Base-by-base conservation (phyloP, 345 rosid genomes). In the Moricandia moricandioides region DNA sequence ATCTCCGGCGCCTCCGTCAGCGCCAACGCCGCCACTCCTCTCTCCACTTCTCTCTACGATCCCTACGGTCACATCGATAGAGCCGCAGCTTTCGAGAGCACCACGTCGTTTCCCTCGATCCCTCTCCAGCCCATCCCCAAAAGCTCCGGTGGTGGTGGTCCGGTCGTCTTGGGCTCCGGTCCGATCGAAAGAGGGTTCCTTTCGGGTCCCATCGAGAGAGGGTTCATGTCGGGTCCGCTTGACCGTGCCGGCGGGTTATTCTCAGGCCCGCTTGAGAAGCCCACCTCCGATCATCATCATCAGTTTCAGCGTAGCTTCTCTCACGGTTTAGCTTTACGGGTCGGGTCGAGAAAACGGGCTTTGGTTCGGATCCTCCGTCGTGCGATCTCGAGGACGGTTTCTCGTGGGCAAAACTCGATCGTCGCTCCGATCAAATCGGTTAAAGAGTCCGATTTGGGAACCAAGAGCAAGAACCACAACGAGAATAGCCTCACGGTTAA, bases 181-280 rank as follows among this genome's bases (percentile, higher is more conserved):
- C 90, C 91, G 8, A 68, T 86, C 45, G 97, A 91, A 45, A 81
- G 90, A 60, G 95, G 95, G 31, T 91, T 91, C 73, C 57, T 89
- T 56, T 89, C 98, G 2, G 97, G 97, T 65, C 97, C 98, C 13
- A 54, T 55, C n/a, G 59, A 55, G 59, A 55, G 59, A 55, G 59
- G 59, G 6, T 55, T 55, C 59, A 4, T 10, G n/a, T 55, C 59
- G 6, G 59, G 59, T 6, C 59, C 59, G 30, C 59, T 55, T 1
- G 59, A 55, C 31, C 59, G 59, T 1, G 31, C 31, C 13, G 59
- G 13, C 59, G 59, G 59, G 27, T 26, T 24, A 1, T 55, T 55
- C 30, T 55, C 59, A 0, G 59, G 59, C 7, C 59, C 59, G 6
- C 29, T 55, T 4, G 59, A 55, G 7, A 55, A 55, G 14, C 31